Evolutionary conservation across 2,329 filamentous ascomycete species (phyloP), one percentile per base, ranked within the genome.

Genomic region (Dothideomycetes sp.): DNA sequence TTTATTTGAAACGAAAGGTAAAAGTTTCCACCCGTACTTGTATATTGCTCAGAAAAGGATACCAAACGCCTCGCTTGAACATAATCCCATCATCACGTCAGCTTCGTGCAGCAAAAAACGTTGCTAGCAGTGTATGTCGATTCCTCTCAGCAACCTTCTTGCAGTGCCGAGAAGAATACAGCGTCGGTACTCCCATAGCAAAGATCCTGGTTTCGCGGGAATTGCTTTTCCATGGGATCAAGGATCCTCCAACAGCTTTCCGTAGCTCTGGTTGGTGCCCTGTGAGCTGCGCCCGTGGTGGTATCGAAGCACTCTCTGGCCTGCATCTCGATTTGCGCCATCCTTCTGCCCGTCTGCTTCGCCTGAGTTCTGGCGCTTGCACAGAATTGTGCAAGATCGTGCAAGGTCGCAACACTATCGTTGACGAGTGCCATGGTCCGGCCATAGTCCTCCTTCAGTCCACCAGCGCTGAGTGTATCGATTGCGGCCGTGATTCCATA

Each of bases 381-480:
- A 13, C 42, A 44, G 16, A 40, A 40, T 25, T 32, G 34, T 5
- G 35, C 30, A n/a, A 40, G 31, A 12, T 38, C 25, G 10, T 38
- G 23, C 19, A 44, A 18, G 6, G 24, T 25, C 9, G 29, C 31
- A 24, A 40, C 31, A 9, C 33, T 27, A 9, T 30, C 34, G 24
- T 25, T 28, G 10, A 44, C 12, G 5, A 38, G 27, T 15, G 16
- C 18, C 31, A 39, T 39, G 7, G 31, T 44, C 10, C 28, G 33
- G 11, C 30, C 42, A 15, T 34, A 20, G 3, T 40, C 36, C 16
- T 44, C 42, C 18, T 8, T 25, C 1, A 35, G 20, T 5, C 79
- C 76, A 4, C 71, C 74, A 0, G 79, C 73, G 10, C 75, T 75
- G 41, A 84, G 64, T 1, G 83, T 73, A 49, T 86, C 82, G 23